A percentile compares a stretch with the other conserved stretches of the same genome.
These are phyloP conservation scores for Henckelia pumila DNA, from an alignment of 257 asterid genomes.

Conservation along the genomic window DNA sequence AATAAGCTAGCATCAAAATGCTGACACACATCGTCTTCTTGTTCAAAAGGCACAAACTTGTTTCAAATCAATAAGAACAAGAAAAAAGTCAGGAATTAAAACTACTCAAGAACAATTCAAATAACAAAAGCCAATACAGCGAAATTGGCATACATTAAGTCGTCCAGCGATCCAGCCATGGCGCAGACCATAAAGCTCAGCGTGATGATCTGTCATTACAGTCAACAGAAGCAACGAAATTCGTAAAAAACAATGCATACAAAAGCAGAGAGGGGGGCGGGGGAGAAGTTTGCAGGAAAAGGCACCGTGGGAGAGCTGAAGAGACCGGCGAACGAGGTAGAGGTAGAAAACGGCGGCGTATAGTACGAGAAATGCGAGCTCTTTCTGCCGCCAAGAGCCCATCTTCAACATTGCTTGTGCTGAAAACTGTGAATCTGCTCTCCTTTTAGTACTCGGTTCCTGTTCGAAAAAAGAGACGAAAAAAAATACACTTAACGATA, in stretches of 20 bases:
- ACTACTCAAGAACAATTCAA: not conserved
- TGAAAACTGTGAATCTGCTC: not conserved
- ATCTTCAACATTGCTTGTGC: conserved; percentile 26
- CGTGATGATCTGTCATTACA: conserved; percentile 54
- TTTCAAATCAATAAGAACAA: not conserved
- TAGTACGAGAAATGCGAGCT: conserved; percentile 57
- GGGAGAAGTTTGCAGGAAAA: too few relatives aligned
- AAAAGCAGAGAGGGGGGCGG: not conserved
- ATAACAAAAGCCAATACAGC: not conserved
- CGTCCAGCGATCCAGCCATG: conserved; percentile 65
- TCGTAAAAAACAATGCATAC: not conserved
- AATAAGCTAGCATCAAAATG: not conserved
- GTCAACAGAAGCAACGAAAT: conserved; percentile 4
- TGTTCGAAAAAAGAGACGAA: too few relatives aligned
- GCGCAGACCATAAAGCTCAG: conserved; percentile 70
- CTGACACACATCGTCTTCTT: not conserved
- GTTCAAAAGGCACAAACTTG: not conserved
- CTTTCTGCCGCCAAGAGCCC: conserved; percentile 59
- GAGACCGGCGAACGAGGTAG: conserved; percentile 70
- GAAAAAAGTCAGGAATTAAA: not conserved
- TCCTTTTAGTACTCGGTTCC: too few relatives aligned
- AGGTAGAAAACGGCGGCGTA: conserved; percentile 67
- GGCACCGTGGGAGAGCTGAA: conserved; percentile 80
- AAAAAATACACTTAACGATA: too few relatives aligned
- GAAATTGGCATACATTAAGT: conserved; percentile 46